Evolutionary conservation across 106 monocot species (phyloP).

Genomic region (Gastrodia elata): DNA sequence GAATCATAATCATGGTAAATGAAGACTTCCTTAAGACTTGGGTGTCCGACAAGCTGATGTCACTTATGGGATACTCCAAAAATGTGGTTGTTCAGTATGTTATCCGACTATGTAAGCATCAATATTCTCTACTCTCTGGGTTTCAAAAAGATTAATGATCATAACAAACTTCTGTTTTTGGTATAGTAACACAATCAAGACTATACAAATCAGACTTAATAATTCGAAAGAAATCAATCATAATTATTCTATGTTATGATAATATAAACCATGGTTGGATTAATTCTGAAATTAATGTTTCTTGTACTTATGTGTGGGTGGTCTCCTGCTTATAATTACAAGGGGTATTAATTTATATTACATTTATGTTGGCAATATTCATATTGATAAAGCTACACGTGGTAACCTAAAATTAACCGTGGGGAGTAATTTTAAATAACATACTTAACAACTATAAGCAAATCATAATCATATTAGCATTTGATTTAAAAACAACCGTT

Average conservation of each 20-base stretch:
- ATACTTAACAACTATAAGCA: neutral
- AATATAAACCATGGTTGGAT: neutral
- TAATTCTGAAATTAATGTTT: neutral
- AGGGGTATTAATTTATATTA: neutral
- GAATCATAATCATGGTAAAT: conserved; percentile 23
- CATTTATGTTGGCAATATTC: neutral
- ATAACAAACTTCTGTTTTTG: neutral
- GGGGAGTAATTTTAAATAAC: neutral
- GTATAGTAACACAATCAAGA: neutral
- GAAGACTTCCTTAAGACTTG: conserved; percentile 46
- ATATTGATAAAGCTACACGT: neutral
- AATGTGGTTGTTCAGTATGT: conserved; percentile 57
- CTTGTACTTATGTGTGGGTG: neutral
- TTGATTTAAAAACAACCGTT: neutral
- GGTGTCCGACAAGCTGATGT: conserved; percentile 78
- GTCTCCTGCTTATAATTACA: neutral
- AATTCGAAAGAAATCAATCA: neutral
- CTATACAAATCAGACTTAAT: neutral
- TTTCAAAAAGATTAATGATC: neutral
- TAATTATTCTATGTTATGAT: too few species aligned
- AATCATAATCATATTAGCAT: neutral
- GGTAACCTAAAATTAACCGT: neutral
- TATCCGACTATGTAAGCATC: conserved; percentile 56
- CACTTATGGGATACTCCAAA: conserved; percentile 67
- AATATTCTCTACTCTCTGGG: neutral